Conservation (phyloP, 306 rosid genomes). For the Gastrolobium villosum region DNA sequence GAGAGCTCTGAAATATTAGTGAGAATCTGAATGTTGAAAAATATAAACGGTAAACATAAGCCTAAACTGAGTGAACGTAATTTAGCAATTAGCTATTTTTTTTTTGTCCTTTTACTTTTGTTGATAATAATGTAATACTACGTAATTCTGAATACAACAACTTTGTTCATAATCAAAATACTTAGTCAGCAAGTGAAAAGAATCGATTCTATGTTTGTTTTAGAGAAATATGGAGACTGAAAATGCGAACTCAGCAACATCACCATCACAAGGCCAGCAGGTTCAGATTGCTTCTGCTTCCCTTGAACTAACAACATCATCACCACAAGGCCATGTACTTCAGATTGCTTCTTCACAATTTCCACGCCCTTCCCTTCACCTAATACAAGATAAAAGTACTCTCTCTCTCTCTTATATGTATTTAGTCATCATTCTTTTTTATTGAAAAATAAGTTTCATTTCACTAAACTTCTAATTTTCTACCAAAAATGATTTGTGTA, state of each 20-base stretch:
- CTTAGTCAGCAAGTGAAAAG: neutral
- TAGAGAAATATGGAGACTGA: slow-evolving; percentile 26
- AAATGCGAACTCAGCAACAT: slow-evolving; percentile 10
- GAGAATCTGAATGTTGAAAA: no score
- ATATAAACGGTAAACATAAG: no score
- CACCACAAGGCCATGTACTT: slow-evolving; percentile 26
- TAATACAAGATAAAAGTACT: slow-evolving; percentile 35
- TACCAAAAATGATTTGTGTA: neutral
- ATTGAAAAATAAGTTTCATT: neutral
- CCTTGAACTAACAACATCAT: neutral
- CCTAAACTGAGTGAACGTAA: no score
- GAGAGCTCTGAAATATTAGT: no score
- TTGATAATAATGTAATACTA: neutral
- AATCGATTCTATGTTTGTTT: neutral
- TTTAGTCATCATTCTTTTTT: neutral
- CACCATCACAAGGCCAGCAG: slow-evolving; percentile 1
- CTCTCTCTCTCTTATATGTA: neutral
- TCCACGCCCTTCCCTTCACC: slow-evolving; percentile 18
- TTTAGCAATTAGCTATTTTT: no score
- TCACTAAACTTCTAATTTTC: neutral
- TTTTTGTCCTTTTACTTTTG: neutral
- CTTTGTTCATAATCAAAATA: neutral
- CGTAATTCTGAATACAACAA: neutral
- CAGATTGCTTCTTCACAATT: slow-evolving; percentile 2
- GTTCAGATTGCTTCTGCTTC: slow-evolving; percentile 18